Evolutionary conservation across 148 eudicot genomes (phyloP).

Genomic region (Oxyria digyna): DNA sequence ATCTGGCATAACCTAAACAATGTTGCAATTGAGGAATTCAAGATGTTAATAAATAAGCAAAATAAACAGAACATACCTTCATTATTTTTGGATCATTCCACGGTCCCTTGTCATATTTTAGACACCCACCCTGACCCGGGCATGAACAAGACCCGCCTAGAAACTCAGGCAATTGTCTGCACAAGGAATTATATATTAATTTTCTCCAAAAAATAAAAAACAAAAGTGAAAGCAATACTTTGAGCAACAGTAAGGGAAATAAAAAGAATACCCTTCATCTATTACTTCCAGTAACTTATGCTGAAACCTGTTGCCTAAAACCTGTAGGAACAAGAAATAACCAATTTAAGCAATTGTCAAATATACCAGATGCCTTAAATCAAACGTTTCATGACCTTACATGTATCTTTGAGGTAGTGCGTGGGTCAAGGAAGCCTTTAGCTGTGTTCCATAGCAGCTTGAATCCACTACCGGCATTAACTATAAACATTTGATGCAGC

Average conservation of each 20-base stretch:
- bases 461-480: constrained; percentile 85
- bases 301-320: constrained; percentile 63
- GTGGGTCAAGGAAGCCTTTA: too few relatives aligned
- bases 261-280: constrained; percentile 40
- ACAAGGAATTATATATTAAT: too few relatives aligned
- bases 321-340: constrained; percentile 25
- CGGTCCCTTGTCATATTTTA: constrained; percentile 18
- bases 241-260: background rate
- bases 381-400: too few relatives aligned
- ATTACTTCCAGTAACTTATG: constrained; percentile 56
- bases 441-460: constrained; percentile 41
- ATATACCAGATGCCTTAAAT: too few relatives aligned
- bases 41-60: background rate
- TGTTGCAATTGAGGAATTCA: background rate
- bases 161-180: constrained; percentile 85
- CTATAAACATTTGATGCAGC: constrained; percentile 72
- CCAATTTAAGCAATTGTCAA: too few relatives aligned
- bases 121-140: constrained; percentile 66
- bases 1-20: too few relatives aligned
- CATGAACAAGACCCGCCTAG: constrained; percentile 83
- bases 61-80: constrained; percentile 34
- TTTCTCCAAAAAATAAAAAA: too few relatives aligned
- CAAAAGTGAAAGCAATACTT: background rate
- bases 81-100: constrained; percentile 63
- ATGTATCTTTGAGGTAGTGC: too few relatives aligned